Evolutionary conservation across 768 basidiomycete species (phyloP).

Genomic region (Tubosaeta sp.): DNA sequence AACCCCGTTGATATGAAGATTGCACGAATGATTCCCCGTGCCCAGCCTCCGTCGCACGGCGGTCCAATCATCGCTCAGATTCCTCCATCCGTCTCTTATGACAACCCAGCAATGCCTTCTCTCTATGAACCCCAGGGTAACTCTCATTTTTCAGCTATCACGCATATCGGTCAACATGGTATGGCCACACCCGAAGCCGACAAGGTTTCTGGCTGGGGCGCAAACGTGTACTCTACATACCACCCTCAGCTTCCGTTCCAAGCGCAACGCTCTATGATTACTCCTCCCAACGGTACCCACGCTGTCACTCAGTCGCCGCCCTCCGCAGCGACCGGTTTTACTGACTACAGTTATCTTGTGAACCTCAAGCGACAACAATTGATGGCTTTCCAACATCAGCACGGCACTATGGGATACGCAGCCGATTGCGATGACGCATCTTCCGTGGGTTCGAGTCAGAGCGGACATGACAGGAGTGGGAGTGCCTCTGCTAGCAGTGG

Average conservation of each 20-base stretch:
- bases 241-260: slow-evolving; percentile 24
- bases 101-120: slow-evolving; percentile 49
- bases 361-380: slow-evolving; percentile 28
- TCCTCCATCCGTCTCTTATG: slow-evolving; percentile 41
- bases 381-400: slow-evolving; percentile 32
- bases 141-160: slow-evolving; percentile 24
- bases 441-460: slow-evolving; percentile 35
- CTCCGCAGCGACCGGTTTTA: slow-evolving; percentile 8
- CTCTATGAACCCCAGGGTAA: slow-evolving; percentile 39
- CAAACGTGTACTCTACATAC: slow-evolving; percentile 28
- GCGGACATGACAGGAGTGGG: slow-evolving; percentile 32
- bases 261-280: slow-evolving; percentile 37
- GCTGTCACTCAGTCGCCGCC: slow-evolving; percentile 21
- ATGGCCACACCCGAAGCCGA: slow-evolving; percentile 18
- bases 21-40: slow-evolving; percentile 22
- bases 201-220: slow-evolving; percentile 29
- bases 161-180: slow-evolving; percentile 22
- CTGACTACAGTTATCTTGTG: slow-evolving; percentile 23
- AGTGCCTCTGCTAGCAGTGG: slow-evolving; percentile 34
- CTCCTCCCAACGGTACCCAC: slow-evolving; percentile 41
- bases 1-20: slow-evolving; percentile 26
- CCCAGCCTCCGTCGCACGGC: slow-evolving; percentile 23
- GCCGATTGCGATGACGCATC: slow-evolving; percentile 37
- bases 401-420: slow-evolving; percentile 20
- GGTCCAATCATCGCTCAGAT: slow-evolving; percentile 46